A percentile compares a stretch with the other conserved stretches of the same genome.
Conservation (phyloP, 306 rosid genomes). For the Crataegus laevigata region DNA sequence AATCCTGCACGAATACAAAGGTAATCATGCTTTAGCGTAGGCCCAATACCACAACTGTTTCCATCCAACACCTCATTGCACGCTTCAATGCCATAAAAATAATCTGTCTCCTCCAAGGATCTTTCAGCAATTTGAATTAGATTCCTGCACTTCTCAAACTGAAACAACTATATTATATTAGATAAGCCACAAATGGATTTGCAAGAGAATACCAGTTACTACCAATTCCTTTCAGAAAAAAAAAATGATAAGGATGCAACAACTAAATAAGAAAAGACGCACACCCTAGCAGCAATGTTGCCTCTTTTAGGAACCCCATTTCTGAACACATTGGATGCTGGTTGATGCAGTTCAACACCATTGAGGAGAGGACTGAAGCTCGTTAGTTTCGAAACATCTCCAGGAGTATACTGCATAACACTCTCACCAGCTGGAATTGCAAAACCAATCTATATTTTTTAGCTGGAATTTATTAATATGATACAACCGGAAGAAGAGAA, state of each 20-base stretch:
- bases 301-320: constrained; percentile 34
- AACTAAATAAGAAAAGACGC: constrained; percentile 8
- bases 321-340: constrained; percentile 33
- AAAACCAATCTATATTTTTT: constrained; percentile 2
- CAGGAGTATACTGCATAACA: constrained; percentile 73
- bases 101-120: constrained; percentile 33
- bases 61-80: constrained; percentile 85
- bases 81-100: constrained; percentile 73
- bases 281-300: constrained; percentile 43
- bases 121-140: constrained; percentile 57
- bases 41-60: constrained; percentile 39
- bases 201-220: constrained; percentile 7
- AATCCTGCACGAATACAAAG: constrained; percentile 75
- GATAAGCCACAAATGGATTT: constrained; percentile 10
- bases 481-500: constrained; percentile 1
- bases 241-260: not conserved
- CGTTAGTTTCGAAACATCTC: constrained; percentile 56
- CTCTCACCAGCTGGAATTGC: constrained; percentile 50
- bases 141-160: constrained; percentile 77
- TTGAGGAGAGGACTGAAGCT: constrained; percentile 49
- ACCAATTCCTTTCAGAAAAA: not conserved
- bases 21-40: constrained; percentile 47
- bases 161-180: constrained; percentile 34
- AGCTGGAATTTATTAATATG: not conserved
- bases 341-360: constrained; percentile 45